Base-by-base conservation (phyloP, 2,329 filamentous ascomycete genomes). In the Pestalotiopsis sp. region DNA sequence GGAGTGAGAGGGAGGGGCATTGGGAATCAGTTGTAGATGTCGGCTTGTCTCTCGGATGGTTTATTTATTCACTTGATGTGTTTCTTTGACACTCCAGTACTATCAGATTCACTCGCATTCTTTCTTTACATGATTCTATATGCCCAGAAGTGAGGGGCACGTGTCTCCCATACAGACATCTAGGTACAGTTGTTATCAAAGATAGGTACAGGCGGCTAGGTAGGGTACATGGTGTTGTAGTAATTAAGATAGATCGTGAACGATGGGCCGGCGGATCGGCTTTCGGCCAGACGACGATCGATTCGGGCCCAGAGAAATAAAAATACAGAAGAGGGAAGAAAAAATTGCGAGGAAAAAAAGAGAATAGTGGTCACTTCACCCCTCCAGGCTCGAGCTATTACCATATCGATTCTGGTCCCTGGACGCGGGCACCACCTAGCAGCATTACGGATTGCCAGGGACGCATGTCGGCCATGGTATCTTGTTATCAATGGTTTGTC, bases 241-340 rank as follows among this genome's bases (percentile, higher is more conserved):
- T 14, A 23, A 27, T 49, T 64, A 20, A 20, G n/a, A 64, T 49
- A 45, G 63, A 56, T 56, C 49, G 13, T 31, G 63, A 66, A 57
- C 63, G 63, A 56, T 57, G 63, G 52, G 52, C 63, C 63, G 63
- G 63, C 63, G 63, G 41, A 38, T 57, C 52, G 63, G 63, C 45
- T 66, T 66, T 27, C 13, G 41, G 41, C 9, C 23, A 36, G 31
- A 36, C 31, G 31, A 38, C 14, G 31, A 25, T n/a, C 41, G 41
- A 58, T 38, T 38, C 45, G 39, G 38, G 13, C 11, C 49, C 27
- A n/a, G 6, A 57, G n/a, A 58, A 66, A 20, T 66, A 45, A 52
- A 52, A 52, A 52, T 17, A 52, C 17, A n/a, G 14, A 52, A n/a
- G 45, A 20, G 45, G 9, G 45, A 52, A 52, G 45, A 52, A 52